Base-by-base conservation (phyloP, 768 basidiomycete species). In the Tubosaeta sp. region DNA sequence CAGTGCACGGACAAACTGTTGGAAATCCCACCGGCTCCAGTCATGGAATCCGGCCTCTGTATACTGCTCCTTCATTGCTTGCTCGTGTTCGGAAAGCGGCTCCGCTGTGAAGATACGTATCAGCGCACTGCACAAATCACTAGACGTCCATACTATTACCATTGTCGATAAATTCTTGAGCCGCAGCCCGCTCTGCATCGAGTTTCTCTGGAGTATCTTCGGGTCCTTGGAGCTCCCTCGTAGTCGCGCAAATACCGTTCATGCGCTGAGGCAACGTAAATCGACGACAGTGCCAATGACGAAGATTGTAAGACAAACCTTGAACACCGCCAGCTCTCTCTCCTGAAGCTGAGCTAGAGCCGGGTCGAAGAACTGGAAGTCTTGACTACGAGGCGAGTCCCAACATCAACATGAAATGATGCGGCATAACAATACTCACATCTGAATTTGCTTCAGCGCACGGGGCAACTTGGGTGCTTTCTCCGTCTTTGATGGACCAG, bases 281-380 rank as follows among this genome's bases (percentile, higher is more conserved):
- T 35, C n/a, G 48, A n/a, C 26, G 35, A 25, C n/a, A 29, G 16
- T 2, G 13, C 1, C 14, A 22, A 22, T 22, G 22, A 22, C 22
- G 22, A n/a, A n/a, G 12, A 48, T 35, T 3, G 4, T 22, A 12
- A 32, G 5, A 34, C 50, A 41, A 19, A 85, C 89, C 74, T 88
- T 88, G 67, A 85, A 85, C 11, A 85, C 89, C 0, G 86, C 86
- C 17, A 88, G 73, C 68, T 97, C 95, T 50, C 85, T 80, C 60
- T 95, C 91, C 65, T 97, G 94, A 26, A 97, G 73, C 60, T 83
- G 84, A 5, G 83, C 78, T 11, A 98, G 70, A 48, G 85, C 77
- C 0, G 84, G 81, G 7, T 94, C 88, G 74, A 91, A 97, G 77
- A 99, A 98, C 64, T 99, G 95, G 78, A 93, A 95, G 68, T 97